Base-by-base conservation (phyloP, 257 asterid genomes). In the Rehmannia glutinosa region DNA sequence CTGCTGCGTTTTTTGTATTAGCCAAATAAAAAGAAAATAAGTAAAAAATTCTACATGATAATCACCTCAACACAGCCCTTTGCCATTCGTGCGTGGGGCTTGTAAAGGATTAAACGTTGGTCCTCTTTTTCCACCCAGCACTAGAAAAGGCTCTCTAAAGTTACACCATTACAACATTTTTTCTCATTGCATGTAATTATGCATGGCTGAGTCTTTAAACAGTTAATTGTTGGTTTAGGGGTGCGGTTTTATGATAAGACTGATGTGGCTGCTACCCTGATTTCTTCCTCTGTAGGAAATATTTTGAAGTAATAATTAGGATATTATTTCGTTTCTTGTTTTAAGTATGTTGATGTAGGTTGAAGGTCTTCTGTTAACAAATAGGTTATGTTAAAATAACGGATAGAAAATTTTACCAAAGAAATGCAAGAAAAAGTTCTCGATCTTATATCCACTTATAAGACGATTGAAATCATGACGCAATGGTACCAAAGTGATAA, bases 21-120 rank as follows among this genome's bases (percentile, higher is more conserved):
- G 13, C 35, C 5, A 24, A 11, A 20, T 20, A 2, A 10, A 52
- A 52, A 20, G 0, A 8, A 49, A 45, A 16, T 70, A 49, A 10
- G 45, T 36, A 55, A 68, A 13, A 16, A 8, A 5, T 32, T 45
- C 12, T 64, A 8, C 49, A 73, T 56, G 72, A 62, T 54, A 59
- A 46, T 72, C 68, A 43, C 74, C 33, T 70, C 51, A 23, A 57
- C 16, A 58, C 42, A 45, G 55, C 27, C 28, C 59, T 57, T 33
- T 47, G 23, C 42, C 39, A 30, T 70, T 56, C 2, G 1, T 57
- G 9, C 11, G 10, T 33, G 62, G 36, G 54, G 46, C 24, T 54
- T 47, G 54, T 47, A 4, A 8, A n/a, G n/a, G n/a, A n/a, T n/a
- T n/a, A n/a, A n/a, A 16, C 2, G 27, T n/a, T 6, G 28, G 4